These are phyloP conservation scores for Aspergillus sp. DNA, from an alignment of 2,329 filamentous ascomycete species.

Conservation along the genomic window DNA sequence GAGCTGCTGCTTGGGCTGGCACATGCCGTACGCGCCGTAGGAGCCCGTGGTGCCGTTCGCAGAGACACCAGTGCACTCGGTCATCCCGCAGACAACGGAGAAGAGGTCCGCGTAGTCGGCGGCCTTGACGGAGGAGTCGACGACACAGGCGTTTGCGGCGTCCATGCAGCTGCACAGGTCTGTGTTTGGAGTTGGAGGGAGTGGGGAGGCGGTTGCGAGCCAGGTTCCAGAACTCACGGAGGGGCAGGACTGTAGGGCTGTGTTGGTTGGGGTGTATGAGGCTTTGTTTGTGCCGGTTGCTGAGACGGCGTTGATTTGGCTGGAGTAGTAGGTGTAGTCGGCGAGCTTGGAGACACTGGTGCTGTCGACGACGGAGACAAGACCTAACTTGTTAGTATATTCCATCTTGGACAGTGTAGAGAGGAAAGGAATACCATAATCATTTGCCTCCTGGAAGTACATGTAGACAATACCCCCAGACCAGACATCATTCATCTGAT, in stretches of 20 bases:
- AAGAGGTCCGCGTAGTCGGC: conserved; percentile 59
- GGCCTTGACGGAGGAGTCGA: conserved; percentile 44
- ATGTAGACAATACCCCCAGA: conserved; percentile 97
- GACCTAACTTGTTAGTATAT: conserved; percentile 65
- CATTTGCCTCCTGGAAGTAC: conserved; percentile 87
- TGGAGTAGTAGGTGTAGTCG: conserved; percentile 72
- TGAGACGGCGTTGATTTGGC: conserved; percentile 64
- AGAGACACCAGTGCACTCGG: conserved; percentile 40
- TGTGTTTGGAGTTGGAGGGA: conserved; percentile 78
- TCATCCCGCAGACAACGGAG: conserved; percentile 42
- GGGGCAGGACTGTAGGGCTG: conserved; percentile 68
- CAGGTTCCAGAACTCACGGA: conserved; percentile 58
- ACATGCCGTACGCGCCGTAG: conserved; percentile 51
- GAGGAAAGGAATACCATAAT: conserved; percentile 64
- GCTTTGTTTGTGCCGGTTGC: conserved; percentile 64
- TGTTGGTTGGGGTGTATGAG: conserved; percentile 72
- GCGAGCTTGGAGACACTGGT: conserved; percentile 63
- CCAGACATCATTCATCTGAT: conserved; percentile 79
- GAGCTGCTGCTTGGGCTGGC: conserved; percentile 42
- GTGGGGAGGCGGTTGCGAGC: conserved; percentile 60
- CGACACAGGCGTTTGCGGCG: conserved; percentile 67
- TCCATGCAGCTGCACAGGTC: conserved; percentile 82
- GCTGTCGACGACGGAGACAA: conserved; percentile 62
- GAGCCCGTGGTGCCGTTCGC: conserved; percentile 40
- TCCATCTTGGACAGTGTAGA: conserved; percentile 64